Evolutionary conservation across 2,329 filamentous ascomycete species (phyloP).

Genomic region (Aspergillus quadricinctus): DNA sequence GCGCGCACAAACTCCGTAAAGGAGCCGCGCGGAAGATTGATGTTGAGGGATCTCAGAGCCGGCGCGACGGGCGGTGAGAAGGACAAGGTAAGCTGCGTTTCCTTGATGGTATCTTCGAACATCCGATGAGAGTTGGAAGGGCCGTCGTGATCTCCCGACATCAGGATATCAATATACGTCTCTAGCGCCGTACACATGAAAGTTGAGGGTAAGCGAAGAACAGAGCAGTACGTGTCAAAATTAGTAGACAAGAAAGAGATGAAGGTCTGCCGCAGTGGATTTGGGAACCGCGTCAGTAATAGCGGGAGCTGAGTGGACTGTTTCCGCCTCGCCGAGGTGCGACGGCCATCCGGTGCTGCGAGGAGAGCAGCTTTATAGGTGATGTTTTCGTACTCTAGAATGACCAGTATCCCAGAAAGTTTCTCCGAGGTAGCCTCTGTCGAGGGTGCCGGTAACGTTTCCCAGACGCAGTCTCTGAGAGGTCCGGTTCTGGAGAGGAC

Average conservation of each 20-base stretch:
- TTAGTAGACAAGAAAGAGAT: conserved; percentile 46
- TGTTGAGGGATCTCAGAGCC: conserved; percentile 29
- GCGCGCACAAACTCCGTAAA: conserved; percentile 17
- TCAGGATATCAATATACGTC: conserved; percentile 26
- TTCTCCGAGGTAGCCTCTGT: conserved; percentile 18
- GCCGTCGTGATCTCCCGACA: background rate
- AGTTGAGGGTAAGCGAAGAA: conserved; percentile 40
- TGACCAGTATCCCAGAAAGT: conserved; percentile 45
- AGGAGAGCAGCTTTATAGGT: conserved; percentile 50
- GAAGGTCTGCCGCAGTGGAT: conserved; percentile 45
- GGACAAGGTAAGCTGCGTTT: conserved; percentile 37
- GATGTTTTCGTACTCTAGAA: conserved; percentile 47
- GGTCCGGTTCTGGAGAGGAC: conserved; percentile 44
- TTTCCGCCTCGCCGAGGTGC: conserved; percentile 12
- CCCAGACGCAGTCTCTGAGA: conserved; percentile 46
- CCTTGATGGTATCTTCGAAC: conserved; percentile 32
- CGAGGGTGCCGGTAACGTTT: conserved; percentile 30
- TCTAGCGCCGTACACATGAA: conserved; percentile 46
- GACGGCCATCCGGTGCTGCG: conserved; percentile 27
- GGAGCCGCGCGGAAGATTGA: conserved; percentile 30
- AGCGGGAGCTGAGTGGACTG: conserved; percentile 48
- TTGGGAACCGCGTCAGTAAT: conserved; percentile 49
- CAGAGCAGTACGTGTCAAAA: conserved; percentile 49
- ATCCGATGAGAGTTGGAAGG: conserved; percentile 4
- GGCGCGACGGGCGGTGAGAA: conserved; percentile 35